phyloP scores from a whole-genome alignment of 352 stramenopile species.

The Pythium volutum region DNA sequence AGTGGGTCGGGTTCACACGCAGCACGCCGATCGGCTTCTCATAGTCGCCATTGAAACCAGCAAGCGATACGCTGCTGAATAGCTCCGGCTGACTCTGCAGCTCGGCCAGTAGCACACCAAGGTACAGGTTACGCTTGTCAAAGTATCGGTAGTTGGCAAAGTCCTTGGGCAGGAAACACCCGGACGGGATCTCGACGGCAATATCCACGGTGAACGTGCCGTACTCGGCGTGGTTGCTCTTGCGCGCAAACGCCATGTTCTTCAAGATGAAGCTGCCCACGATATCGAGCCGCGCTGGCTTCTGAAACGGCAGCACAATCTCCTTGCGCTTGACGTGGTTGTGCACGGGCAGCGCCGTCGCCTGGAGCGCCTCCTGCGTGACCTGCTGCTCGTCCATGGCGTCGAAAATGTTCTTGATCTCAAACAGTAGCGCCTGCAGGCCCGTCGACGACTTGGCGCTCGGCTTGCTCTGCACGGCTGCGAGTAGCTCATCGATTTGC shows the following conservation, averaged over 20 bases:
- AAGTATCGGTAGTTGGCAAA: slow-evolving; percentile 89
- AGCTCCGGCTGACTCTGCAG: slow-evolving; percentile 43
- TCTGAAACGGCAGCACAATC: slow-evolving; percentile 82
- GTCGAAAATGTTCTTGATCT: slow-evolving; percentile 74
- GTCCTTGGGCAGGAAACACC: slow-evolving; percentile 87
- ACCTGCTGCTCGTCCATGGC: slow-evolving; percentile 64
- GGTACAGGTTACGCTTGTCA: slow-evolving; percentile 88
- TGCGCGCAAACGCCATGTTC: slow-evolving; percentile 65
- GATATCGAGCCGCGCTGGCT: slow-evolving; percentile 72
- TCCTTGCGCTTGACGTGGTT: slow-evolving; percentile 84
- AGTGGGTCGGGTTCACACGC: slow-evolving; percentile 36
- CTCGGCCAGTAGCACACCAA: slow-evolving; percentile 65
- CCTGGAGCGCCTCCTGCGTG: slow-evolving; percentile 64
- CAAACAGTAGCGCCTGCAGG: slow-evolving; percentile 74
- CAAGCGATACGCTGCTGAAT: slow-evolving; percentile 54
- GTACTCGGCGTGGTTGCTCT: slow-evolving; percentile 50
- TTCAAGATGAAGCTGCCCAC: slow-evolving; percentile 88
- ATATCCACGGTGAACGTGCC: slow-evolving; percentile 71
- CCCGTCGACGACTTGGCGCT: slow-evolving; percentile 42
- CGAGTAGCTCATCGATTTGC: slow-evolving; percentile 84
- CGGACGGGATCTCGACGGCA: slow-evolving; percentile 73
- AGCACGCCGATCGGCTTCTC: slow-evolving; percentile 76
- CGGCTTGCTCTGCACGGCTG: slow-evolving; percentile 55
- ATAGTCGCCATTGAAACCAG: slow-evolving; percentile 71
- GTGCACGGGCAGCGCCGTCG: slow-evolving; percentile 49